phyloP scores from a whole-genome alignment of 2,329 filamentous ascomycete species.

The Colletotrichum paranaense region DNA sequence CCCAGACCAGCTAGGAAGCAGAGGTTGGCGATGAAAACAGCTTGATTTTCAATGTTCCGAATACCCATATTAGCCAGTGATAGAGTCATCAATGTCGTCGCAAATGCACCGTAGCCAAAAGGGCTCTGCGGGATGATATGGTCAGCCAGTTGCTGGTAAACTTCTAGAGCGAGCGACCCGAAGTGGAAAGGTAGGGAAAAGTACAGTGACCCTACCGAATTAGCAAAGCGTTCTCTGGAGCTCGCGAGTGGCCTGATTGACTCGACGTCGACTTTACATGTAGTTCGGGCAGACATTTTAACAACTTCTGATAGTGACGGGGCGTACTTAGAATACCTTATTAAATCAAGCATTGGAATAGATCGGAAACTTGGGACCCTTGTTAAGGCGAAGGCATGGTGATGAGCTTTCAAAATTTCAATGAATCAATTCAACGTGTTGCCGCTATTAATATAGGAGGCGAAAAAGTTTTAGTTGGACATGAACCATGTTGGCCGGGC shows the following conservation, averaged over 20 bases:
- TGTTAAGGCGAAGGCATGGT: background rate
- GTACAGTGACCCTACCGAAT: background rate
- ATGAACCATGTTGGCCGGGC: background rate
- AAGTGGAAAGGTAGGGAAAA: background rate
- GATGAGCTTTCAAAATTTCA: background rate
- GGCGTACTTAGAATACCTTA: too few species aligned
- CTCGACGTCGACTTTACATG: background rate
- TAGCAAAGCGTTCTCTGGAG: background rate
- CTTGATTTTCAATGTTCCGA: background rate
- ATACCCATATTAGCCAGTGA: background rate
- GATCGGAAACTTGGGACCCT: background rate
- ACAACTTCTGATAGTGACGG: background rate
- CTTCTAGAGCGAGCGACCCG: background rate
- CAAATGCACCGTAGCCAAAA: background rate
- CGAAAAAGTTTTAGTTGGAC: background rate
- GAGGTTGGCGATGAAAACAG: background rate
- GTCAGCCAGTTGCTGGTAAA: background rate
- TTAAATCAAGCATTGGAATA: too few species aligned
- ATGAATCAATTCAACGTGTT: background rate
- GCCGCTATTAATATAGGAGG: background rate
- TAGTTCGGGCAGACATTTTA: background rate
- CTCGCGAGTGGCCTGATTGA: background rate
- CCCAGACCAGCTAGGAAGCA: conserved; percentile 52
- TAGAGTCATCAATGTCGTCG: background rate
- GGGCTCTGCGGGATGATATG: background rate